These are phyloP conservation scores for Fusarium pseudograminearum DNA, from an alignment of 2,329 filamentous ascomycete genomes.

Conservation along the genomic window DNA sequence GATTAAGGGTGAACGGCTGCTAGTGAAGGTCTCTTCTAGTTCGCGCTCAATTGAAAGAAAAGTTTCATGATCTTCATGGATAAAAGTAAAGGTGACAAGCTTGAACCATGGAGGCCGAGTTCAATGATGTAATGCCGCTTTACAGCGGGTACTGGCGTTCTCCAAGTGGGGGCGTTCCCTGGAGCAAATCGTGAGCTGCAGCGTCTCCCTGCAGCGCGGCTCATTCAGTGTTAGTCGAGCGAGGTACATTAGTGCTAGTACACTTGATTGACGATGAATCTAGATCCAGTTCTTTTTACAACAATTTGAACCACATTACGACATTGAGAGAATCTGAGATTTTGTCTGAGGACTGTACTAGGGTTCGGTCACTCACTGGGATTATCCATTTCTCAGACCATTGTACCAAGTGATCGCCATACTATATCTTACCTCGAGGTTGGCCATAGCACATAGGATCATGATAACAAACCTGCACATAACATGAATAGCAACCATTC, in stretches of 20 bases:
- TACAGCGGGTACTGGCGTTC: constrained; percentile 12
- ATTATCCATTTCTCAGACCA: not conserved
- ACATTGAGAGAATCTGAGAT: not conserved
- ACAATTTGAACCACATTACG: constrained; percentile 16
- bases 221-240: constrained; percentile 15
- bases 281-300: constrained; percentile 11
- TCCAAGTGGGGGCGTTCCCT: constrained; percentile 25
- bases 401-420: not conserved
- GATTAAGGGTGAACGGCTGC: not conserved
- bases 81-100: constrained; percentile 2
- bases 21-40: not conserved
- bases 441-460: not conserved
- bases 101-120: constrained; percentile 9
- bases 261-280: constrained; percentile 12
- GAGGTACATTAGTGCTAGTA: constrained; percentile 9
- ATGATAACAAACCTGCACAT: not conserved
- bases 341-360: not conserved
- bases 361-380: not conserved
- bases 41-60: constrained; percentile 15
- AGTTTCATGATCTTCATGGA: constrained; percentile 28
- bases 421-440: not conserved
- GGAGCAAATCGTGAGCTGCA: constrained; percentile 18
- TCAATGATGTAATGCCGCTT: constrained; percentile 47
- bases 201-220: constrained; percentile 26
- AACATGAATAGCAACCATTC: not conserved